Percentiles rank a stretch among this genome's conserved stretches.
Conservation (phyloP, 202 grass and related monocot genomes). For the Carex sylvatica region DNA sequence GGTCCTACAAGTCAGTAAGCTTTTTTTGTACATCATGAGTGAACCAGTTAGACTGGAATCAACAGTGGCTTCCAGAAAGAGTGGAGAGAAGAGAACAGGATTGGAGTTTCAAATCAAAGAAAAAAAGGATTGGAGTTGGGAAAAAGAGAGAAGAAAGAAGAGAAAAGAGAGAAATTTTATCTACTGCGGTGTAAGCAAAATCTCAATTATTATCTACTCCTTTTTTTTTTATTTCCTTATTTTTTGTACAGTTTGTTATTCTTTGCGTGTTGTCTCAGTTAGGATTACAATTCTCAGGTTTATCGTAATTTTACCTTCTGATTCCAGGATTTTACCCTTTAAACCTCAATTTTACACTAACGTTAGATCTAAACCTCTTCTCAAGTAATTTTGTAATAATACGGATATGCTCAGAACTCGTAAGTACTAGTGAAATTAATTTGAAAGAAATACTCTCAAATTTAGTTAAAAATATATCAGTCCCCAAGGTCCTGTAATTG, state of each 20-base stretch:
- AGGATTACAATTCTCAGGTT: background rate
- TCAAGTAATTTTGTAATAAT: background rate
- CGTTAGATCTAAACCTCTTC: background rate
- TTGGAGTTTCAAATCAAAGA: background rate
- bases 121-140: background rate
- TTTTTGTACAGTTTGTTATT: background rate
- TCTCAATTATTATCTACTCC: background rate
- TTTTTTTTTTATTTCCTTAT: background rate
- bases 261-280: background rate
- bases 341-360: background rate
- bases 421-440: background rate
- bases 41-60: background rate
- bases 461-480: background rate
- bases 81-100: background rate
- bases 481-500: background rate
- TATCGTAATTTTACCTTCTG: background rate
- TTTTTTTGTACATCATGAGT: background rate
- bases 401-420: background rate
- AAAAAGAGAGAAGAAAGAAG: background rate
- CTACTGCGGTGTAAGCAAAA: background rate
- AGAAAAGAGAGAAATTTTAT: background rate
- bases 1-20: background rate
- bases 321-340: background rate
- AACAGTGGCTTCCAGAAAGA: conserved; percentile 16
- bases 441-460: background rate